Evolutionary conservation across 352 stramenopile genomes (phyloP).

Genomic region (Globisporangium paroecandrum): DNA sequence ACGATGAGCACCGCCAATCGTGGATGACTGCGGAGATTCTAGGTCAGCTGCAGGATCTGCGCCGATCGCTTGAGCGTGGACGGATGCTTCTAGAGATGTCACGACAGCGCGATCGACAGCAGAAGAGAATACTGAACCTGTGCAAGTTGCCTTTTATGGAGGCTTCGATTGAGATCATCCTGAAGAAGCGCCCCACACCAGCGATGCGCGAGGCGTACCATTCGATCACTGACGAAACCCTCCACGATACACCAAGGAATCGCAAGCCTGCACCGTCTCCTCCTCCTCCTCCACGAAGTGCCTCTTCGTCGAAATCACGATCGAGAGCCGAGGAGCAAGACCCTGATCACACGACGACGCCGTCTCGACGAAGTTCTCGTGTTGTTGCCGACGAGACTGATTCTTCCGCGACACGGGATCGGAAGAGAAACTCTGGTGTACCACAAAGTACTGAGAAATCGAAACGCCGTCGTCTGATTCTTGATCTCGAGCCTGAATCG

Average conservation of each 20-base stretch:
- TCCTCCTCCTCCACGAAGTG: slow-evolving; percentile 12
- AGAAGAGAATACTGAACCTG: slow-evolving; percentile 70
- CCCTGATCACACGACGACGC: slow-evolving; percentile 15
- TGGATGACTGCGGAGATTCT: slow-evolving; percentile 82
- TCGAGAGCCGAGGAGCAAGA: slow-evolving; percentile 8
- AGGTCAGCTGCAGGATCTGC: slow-evolving; percentile 67
- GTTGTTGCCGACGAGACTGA: background rate
- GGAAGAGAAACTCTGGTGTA: slow-evolving; percentile 8
- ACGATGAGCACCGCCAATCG: slow-evolving; percentile 62
- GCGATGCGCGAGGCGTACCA: slow-evolving; percentile 73
- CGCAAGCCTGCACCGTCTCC: slow-evolving; percentile 19
- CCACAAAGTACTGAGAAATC: background rate
- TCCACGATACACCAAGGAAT: slow-evolving; percentile 49
- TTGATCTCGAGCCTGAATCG: slow-evolving; percentile 10
- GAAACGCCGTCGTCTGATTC: slow-evolving; percentile 21
- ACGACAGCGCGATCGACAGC: slow-evolving; percentile 79
- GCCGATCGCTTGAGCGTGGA: slow-evolving; percentile 72
- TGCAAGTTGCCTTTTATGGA: slow-evolving; percentile 64
- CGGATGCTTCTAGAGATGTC: slow-evolving; percentile 86
- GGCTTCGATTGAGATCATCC: slow-evolving; percentile 59
- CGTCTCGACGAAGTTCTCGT: slow-evolving; percentile 13
- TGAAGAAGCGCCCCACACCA: slow-evolving; percentile 69
- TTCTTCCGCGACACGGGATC: background rate
- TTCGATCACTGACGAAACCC: slow-evolving; percentile 47
- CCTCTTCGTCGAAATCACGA: background rate